These are phyloP conservation scores for Teunomyces stri DNA, from an alignment of 805 yeast species.

Conservation along the genomic window DNA sequence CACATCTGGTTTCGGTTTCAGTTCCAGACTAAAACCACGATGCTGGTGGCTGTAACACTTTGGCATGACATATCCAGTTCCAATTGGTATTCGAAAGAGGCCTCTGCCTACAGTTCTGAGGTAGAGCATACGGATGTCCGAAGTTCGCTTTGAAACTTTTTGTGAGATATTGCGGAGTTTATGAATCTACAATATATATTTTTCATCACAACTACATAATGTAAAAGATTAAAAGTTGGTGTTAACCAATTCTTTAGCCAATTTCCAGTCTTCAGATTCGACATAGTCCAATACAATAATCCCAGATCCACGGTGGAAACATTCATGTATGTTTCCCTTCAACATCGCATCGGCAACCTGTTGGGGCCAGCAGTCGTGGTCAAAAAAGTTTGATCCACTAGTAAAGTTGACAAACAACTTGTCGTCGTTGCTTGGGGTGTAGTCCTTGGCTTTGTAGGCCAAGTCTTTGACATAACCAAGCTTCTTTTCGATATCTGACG, in stretches of 20 bases:
- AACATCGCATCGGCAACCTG: constrained; percentile 55
- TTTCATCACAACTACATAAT: neutral
- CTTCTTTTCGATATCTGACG: constrained; percentile 55
- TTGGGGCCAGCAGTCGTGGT: constrained; percentile 72
- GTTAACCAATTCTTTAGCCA: constrained; percentile 50
- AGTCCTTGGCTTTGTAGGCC: constrained; percentile 50
- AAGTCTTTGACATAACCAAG: constrained; percentile 55
- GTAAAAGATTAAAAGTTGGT: constrained; percentile 37
- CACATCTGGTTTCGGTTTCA: neutral
- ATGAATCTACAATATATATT: neutral
- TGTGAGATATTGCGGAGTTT: neutral
- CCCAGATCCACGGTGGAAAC: constrained; percentile 57
- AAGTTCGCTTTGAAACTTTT: neutral
- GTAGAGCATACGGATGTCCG: neutral
- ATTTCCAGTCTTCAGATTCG: constrained; percentile 59
- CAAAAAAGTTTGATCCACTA: constrained; percentile 70
- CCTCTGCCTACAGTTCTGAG: neutral
- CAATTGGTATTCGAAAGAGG: constrained; percentile 1
- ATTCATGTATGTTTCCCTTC: constrained; percentile 42
- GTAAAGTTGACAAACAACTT: constrained; percentile 71
- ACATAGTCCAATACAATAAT: constrained; percentile 67
- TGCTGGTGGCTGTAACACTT: neutral
- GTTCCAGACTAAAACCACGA: neutral
- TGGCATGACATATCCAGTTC: neutral
- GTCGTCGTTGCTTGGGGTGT: constrained; percentile 44